Percentiles rank a stretch among this genome's conserved stretches.
phyloP scores from a whole-genome alignment of 805 yeast species.

The Brettanomyces naardenensis region DNA sequence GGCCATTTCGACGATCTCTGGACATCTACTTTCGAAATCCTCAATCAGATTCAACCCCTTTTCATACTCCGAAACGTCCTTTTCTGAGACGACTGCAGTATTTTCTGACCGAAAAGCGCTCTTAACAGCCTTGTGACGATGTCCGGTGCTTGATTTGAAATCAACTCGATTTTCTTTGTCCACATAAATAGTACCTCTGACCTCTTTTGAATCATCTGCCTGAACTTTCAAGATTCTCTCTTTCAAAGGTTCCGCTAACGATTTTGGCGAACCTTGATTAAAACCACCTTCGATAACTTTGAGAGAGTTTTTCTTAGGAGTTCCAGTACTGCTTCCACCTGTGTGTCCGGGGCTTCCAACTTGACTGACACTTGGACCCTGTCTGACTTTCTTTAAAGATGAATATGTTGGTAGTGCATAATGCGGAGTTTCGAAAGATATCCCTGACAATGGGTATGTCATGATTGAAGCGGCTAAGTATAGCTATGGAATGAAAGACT shows the following conservation, averaged over 20 bases:
- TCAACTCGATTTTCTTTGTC: neutral
- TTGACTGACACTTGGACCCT: constrained; percentile 3
- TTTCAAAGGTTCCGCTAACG: neutral
- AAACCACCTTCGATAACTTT: neutral
- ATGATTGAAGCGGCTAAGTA: too few species aligned
- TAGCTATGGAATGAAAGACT: too few species aligned
- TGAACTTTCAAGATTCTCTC: neutral
- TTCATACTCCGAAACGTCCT: neutral
- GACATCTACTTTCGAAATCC: neutral
- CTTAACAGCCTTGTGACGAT: neutral
- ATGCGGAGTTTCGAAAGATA: constrained; percentile 9
- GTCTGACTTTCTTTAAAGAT: constrained; percentile 13
- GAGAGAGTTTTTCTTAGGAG: neutral
- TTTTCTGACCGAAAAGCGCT: neutral
- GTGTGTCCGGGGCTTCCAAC: neutral
- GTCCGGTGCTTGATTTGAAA: too few species aligned
- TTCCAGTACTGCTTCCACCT: neutral
- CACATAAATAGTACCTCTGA: neutral
- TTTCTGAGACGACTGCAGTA: neutral
- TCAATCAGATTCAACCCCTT: neutral
- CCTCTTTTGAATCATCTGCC: neutral
- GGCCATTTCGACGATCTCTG: neutral
- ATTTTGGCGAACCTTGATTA: neutral
- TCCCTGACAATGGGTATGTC: neutral
- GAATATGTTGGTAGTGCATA: constrained; percentile 19